Base-by-base conservation (phyloP, 352 stramenopile genomes). In the Phytophthora cryptogea region DNA sequence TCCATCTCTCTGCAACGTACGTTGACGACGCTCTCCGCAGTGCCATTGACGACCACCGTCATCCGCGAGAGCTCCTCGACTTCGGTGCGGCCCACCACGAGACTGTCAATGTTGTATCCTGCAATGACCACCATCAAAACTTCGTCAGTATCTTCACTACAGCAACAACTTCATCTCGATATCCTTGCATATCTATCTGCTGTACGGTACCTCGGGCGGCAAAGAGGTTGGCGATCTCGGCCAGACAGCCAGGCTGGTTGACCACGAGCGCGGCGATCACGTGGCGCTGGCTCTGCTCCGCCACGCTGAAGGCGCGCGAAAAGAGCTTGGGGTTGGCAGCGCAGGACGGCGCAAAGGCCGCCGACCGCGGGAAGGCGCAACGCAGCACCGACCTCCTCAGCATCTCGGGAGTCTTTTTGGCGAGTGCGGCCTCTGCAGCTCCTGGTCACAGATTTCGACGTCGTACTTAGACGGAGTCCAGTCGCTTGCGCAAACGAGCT, bases 31-130 rank as follows among this genome's bases (percentile, higher is more conserved):
- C 83, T 92, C 54, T 89, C 60, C 53, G 88, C 76, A 32, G 83
- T 92, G 62, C 79, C 86, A 35, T 92, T 90, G 26, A 94, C 80
- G 20, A 94, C 86, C 9, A 92, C 83, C 13, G 80, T 94, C 86
- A 94, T 94, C 55, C 83, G 83, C 51, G 81, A 91, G 49, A 94
- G 80, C 65, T 94, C 83, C 40, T 92, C 78, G 33, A 92, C 86
- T 63, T 94, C 86, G 11, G 83, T 94, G 59, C 82, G 86, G 8
- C 86, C 86, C 11, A 92, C 86, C n/a, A 94, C 83, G 6, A 94
- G 64, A 69, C 81, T 92, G 64, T 94, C 86, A 70, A 94, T 94
- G 62, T 94, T 94, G 78, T 94, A 94, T 20, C 85, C 79, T 86
- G 20, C 50, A 69, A 4, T 36, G 54, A 60, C 46, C 30, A 32